Evolutionary conservation across 495 filamentous ascomycete species (phyloP), one percentile per base, ranked within the genome.

Genomic region (Mytilinidion resinicola): DNA sequence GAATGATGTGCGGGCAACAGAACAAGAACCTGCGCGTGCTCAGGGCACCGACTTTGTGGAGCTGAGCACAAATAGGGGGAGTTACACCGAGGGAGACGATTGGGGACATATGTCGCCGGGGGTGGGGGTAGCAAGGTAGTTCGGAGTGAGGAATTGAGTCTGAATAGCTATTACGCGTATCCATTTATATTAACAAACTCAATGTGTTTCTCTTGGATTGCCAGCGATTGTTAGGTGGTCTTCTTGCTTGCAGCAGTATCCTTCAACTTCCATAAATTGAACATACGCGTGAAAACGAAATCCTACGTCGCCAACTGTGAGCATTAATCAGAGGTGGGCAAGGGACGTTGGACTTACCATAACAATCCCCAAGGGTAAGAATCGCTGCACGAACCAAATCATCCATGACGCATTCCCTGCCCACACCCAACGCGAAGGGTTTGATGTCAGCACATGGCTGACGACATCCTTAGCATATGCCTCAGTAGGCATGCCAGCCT

Each of bases 391-490:
- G 69, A 77, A 82, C 69, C 76, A 80, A 30, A 80, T 70, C 56
- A 74, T 66, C 54, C 75, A 69, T 20, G 68, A 59, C 57, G 65
- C 69, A 34, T 68, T 66, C 4, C 79, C 78, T 62, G 73, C 80
- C 82, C 82, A 86, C 43, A 84, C 71, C 70, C 72, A 79, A 21
- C 67, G 69, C 61, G 75, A 76, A 51, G 75, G 72, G 64, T 74
- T 76, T 21, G 69, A 71, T 15, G 71, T 70, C 55, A 85, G 63
- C 14, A 84, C 74, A 55, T 82, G 75, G 9, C 57, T 59, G 2
- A 86, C 84, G 6, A 85, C 81, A 30, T 76, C 76, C 41, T 68
- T 66, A 0, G 84, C 84, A 72, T 86, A 87, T 19, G 57, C 62
- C 5, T 74, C 69, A 49, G 74, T 71, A 4, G 73, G 59, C 78